These are phyloP conservation scores for Austroboletus novae-zelandiae DNA, from an alignment of 1,284 basidiomycete species.

Conservation along the genomic window DNA sequence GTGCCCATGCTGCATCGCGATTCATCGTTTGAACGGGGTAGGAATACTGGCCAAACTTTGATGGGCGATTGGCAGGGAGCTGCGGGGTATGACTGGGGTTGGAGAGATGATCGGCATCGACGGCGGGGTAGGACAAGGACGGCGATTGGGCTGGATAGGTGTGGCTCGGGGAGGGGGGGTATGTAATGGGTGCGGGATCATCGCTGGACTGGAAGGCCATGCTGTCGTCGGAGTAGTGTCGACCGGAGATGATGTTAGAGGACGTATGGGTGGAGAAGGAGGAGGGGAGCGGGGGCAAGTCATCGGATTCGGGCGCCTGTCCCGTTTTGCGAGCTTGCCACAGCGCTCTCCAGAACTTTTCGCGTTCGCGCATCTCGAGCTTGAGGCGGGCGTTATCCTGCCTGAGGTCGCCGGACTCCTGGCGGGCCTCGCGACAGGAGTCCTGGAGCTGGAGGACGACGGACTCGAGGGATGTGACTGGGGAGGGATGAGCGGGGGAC, in stretches of 20 bases:
- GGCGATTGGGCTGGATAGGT: slow-evolving; percentile 47
- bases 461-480: slow-evolving; percentile 73
- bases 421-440: slow-evolving; percentile 65
- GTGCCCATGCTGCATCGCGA: slow-evolving; percentile 55
- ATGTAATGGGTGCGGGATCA: slow-evolving; percentile 44
- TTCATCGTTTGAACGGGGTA: slow-evolving; percentile 49
- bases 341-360: slow-evolving; percentile 66
- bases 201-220: slow-evolving; percentile 45
- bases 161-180: slow-evolving; percentile 37
- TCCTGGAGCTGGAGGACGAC: slow-evolving; percentile 81
- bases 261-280: slow-evolving; percentile 35
- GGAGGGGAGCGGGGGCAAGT: slow-evolving; percentile 52
- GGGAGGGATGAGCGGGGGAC: slow-evolving; percentile 14
- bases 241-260: slow-evolving; percentile 19
- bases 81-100: slow-evolving; percentile 38
- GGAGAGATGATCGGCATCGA: slow-evolving; percentile 41
- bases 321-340: slow-evolving; percentile 59
- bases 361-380: slow-evolving; percentile 64
- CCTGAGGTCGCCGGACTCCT: slow-evolving; percentile 54
- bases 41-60: slow-evolving; percentile 55
- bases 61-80: slow-evolving; percentile 38
- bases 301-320: slow-evolving; percentile 53
- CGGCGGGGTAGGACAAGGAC: slow-evolving; percentile 43
- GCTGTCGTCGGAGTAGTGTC: slow-evolving; percentile 39
- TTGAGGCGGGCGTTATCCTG: slow-evolving; percentile 64